Evolutionary conservation across 225 moss, liverwort and hornwort species (phyloP), one percentile per base, ranked within the genome.

Genomic region (Pseudisothecium myosuroides): DNA sequence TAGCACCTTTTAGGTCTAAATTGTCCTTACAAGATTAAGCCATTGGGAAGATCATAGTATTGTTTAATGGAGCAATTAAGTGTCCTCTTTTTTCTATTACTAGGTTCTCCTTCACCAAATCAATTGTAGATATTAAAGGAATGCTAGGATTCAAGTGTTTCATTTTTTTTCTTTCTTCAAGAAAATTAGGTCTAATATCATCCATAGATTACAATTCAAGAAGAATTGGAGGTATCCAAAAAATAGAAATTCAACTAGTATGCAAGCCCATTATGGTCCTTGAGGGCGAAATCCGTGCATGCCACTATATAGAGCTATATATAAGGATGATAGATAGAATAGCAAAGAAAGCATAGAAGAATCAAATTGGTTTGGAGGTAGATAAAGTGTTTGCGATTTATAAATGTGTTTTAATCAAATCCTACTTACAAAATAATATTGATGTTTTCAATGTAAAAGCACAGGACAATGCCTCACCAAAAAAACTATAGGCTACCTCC

Each of bases 1-100:
- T 39, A 0, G 0, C 0, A 71, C 15, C 15, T 43, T 41, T 27
- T 3, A 16, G 9, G 9, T 15, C 0, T 1, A 2, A 0, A 41
- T 0, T 2, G 2, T 15, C 43, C 2, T 41, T 26, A 43, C 1
- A 41, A 9, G 3, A 3, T 72, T 47, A 29, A 74, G 18, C 18
- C 31, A 74, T 74, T 47, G 6, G 4, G 2, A 74, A 73, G 11
- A 47, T 29, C 4, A 29, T 6, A 74, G 0, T 29, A 47, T 18
- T 74, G 2, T 11, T 74, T 29, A 29, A 28, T 29, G 4, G 11
- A 31, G 2, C 18, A 52, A 52, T 52, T 52, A 16, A 52, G 4
- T 29, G 3, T 47, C 18, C 5, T 32, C n/a, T n/a, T 72, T 73
- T 29, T 47, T 74, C 17, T 47, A 11, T 11, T 74, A 32, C 0